Base-by-base conservation (phyloP, 768 basidiomycete genomes). In the Tylopilus cervinicoccineus region DNA sequence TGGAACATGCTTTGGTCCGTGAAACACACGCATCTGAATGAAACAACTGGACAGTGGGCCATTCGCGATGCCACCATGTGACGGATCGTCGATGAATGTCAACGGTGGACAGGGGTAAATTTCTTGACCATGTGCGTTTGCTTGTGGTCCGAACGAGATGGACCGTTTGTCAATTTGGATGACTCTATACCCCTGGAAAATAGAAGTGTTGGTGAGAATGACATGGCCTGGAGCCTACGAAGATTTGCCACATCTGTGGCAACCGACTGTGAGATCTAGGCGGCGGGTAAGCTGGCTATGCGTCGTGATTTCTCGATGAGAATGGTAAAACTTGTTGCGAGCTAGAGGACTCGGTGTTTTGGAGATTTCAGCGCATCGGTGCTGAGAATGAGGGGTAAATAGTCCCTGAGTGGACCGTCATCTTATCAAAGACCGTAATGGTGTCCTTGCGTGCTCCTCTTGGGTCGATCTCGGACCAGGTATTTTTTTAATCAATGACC, bases 1-100 rank as follows among this genome's bases (percentile, higher is more conserved):
- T 59, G 57, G 58, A 37, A 45, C 47, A 52, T 57, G 38, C 56
- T 43, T 31, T 26, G 29, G 33, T 39, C 31, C 43, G 37, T 54
- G 55, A 57, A 57, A 59, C 57, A 27, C 17, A 19, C 5, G 47
- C n/a, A n/a, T 22, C 22, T 20, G 45, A 31, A 13, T 37, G 45
- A 39, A 33, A 36, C 44, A 6, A 33, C 24, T 20, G 24, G 19
- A 37, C 23, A 31, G 31, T 37, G 41, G 45, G 45, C 34, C 38
- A 22, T 37, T 37, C 29, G 19, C 29, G 34, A 32, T 28, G 38
- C 43, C 41, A 31, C 41, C 42, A 24, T 43, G 36, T 20, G 24
- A 39, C 29, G 31, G 37, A 43, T 48, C 34, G 27, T 20, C 19
- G 28, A 29, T 47, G 47, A 19, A 24, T 32, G 26, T 23, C 34